These are phyloP conservation scores for Didymellaceae sp. DNA, from an alignment of 2,329 filamentous ascomycete species.

Conservation along the genomic window DNA sequence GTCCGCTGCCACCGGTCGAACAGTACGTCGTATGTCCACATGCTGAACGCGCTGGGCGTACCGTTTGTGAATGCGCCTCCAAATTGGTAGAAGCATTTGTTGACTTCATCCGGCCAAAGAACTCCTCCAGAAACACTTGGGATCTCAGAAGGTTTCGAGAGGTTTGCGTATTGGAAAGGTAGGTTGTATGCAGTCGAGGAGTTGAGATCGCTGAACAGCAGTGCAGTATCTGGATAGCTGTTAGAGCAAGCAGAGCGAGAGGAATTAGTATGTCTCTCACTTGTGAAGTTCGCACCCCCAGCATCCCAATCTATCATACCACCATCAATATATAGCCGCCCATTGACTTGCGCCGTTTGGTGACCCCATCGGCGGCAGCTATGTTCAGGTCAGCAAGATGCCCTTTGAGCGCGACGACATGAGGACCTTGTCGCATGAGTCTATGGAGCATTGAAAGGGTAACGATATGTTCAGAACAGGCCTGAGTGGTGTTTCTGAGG, in stretches of 20 bases:
- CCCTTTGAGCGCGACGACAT: not conserved
- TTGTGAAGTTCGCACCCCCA: conserved; percentile 56
- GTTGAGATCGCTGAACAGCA: conserved; percentile 65
- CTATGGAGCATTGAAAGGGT: not conserved
- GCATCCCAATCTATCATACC: conserved; percentile 64
- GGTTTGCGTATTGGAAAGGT: conserved; percentile 63
- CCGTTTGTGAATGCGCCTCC: conserved; percentile 61
- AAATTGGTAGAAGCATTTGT: conserved; percentile 68
- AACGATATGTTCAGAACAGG: not conserved
- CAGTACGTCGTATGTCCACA: conserved; percentile 66
- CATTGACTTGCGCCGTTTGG: conserved; percentile 65
- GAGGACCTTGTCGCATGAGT: not conserved
- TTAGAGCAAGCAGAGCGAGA: not conserved
- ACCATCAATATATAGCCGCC: conserved; percentile 68
- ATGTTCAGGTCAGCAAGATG: not conserved
- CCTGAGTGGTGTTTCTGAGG: not conserved
- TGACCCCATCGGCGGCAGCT: conserved; percentile 58
- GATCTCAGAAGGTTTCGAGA: conserved; percentile 65
- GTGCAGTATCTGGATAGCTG: conserved; percentile 55
- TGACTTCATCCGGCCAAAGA: conserved; percentile 67
- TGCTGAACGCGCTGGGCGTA: conserved; percentile 55
- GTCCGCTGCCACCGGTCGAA: conserved; percentile 63
- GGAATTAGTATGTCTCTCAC: conserved; percentile 44
- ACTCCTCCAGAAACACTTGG: conserved; percentile 58
- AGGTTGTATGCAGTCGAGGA: conserved; percentile 48